A percentile compares a stretch with the other conserved stretches of the same genome.
Conservation (phyloP, 208 protist genomes). For the Trypanosoma congolense region DNA sequence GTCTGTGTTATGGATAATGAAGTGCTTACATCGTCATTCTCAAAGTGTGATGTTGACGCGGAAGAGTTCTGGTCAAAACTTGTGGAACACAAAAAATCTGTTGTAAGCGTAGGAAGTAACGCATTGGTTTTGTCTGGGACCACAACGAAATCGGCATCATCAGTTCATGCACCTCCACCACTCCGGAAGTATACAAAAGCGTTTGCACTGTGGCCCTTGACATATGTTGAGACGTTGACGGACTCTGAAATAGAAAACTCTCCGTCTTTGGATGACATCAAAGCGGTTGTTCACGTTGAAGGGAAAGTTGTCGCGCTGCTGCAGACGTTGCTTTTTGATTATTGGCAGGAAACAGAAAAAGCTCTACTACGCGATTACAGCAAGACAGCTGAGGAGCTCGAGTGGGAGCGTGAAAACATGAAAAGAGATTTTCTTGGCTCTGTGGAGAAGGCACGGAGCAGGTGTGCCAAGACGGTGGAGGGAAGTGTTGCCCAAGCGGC, state of each 20-base stretch:
- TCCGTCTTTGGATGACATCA: slow-evolving; percentile 48
- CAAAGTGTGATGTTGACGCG: slow-evolving; percentile 38
- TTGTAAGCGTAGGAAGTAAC: slow-evolving; percentile 9
- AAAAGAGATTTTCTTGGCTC: slow-evolving; percentile 69
- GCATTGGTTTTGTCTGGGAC: slow-evolving; percentile 2
- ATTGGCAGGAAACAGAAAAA: slow-evolving; percentile 59
- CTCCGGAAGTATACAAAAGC: slow-evolving; percentile 56
- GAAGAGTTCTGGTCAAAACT: slow-evolving; percentile 78
- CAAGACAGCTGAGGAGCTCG: slow-evolving; percentile 77
- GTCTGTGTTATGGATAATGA: slow-evolving; percentile 40
- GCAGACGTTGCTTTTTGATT: slow-evolving; percentile 62
- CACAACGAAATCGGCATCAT: slow-evolving; percentile 14
- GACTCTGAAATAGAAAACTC: neutral
- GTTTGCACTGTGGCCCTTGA: slow-evolving; percentile 75
- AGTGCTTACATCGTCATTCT: slow-evolving; percentile 38
- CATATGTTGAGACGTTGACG: slow-evolving; percentile 32
- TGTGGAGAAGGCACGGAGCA: slow-evolving; percentile 39
- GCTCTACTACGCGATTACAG: slow-evolving; percentile 70
- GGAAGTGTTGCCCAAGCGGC: slow-evolving; percentile 67
- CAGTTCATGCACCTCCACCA: slow-evolving; percentile 48
- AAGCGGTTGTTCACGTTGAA: slow-evolving; percentile 53
- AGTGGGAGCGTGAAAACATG: slow-evolving; percentile 45
- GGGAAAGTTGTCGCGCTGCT: slow-evolving; percentile 60
- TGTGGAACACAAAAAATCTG: slow-evolving; percentile 32
- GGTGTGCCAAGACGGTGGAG: slow-evolving; percentile 59